Evolutionary conservation across 1,284 basidiomycete genomes (phyloP).

Genomic region (Sporisorium exsertum): DNA sequence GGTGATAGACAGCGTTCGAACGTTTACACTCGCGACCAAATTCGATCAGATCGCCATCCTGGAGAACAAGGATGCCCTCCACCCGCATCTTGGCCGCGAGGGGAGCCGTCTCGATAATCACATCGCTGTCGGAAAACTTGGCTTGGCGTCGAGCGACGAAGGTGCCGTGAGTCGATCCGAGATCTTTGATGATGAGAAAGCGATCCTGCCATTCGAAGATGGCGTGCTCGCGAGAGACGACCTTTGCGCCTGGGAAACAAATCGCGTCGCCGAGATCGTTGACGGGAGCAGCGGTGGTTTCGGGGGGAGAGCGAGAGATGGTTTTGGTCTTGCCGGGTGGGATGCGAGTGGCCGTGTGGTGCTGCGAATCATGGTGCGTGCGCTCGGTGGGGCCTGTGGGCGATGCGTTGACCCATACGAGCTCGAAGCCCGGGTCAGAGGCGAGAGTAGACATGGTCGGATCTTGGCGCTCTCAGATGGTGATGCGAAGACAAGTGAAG

Average conservation of each 20-base stretch:
- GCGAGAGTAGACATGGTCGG: constrained; percentile 3
- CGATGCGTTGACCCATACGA: constrained; percentile 41
- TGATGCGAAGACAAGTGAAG: neutral
- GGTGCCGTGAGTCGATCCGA: constrained; percentile 48
- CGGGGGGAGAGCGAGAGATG: constrained; percentile 17
- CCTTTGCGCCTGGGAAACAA: constrained; percentile 32
- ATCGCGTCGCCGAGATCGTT: constrained; percentile 30
- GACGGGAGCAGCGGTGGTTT: constrained; percentile 4
- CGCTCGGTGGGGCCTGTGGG: constrained; percentile 12
- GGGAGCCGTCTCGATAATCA: neutral
- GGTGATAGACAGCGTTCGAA: constrained; percentile 4
- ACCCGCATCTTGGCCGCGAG: neutral
- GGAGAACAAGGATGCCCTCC: constrained; percentile 3
- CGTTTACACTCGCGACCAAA: constrained; percentile 25
- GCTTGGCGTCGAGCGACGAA: constrained; percentile 13
- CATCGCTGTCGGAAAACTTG: neutral
- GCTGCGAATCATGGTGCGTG: neutral
- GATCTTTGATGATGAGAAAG: constrained; percentile 15
- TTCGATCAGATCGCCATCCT: constrained; percentile 25
- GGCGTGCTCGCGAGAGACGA: constrained; percentile 43
- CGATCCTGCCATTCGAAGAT: constrained; percentile 31
- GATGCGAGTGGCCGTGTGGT: constrained; percentile 16
- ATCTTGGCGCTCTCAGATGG: neutral
- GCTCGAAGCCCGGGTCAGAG: constrained; percentile 16
- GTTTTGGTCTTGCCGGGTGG: constrained; percentile 7